These are phyloP conservation scores for Akebia trifoliata DNA, from an alignment of 164 flowering plant species.

Conservation along the genomic window DNA sequence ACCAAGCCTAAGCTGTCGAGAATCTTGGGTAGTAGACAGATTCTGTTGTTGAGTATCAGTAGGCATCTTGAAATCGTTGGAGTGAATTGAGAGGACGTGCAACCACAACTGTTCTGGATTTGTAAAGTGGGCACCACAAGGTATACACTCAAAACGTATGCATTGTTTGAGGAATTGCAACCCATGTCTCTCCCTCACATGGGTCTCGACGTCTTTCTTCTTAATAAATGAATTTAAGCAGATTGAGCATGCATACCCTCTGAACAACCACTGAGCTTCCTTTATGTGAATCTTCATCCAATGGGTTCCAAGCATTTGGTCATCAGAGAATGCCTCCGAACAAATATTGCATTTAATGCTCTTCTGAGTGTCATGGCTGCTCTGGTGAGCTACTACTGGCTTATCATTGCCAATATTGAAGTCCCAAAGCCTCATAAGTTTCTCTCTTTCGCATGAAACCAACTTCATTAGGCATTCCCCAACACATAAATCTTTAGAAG, in stretches of 20 bases:
- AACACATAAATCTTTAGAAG: conserved; percentile 56
- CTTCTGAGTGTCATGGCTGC: conserved; percentile 17
- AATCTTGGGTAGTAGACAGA: conserved; percentile 17
- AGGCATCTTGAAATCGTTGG: conserved; percentile 44
- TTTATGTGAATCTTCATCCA: conserved; percentile 82
- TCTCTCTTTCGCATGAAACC: conserved; percentile 69
- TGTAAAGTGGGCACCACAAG: conserved; percentile 75
- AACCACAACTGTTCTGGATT: conserved; percentile 69
- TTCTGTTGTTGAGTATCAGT: conserved; percentile 27
- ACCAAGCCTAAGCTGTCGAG: conserved; percentile 26
- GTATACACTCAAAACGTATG: conserved; percentile 79
- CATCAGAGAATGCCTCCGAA: conserved; percentile 52
- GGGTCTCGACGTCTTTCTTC: conserved; percentile 68
- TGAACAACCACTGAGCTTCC: conserved; percentile 82
- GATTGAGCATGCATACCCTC: conserved; percentile 93
- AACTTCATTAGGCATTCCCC: conserved; percentile 57
- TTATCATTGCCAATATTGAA: conserved; percentile 32
- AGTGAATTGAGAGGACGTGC: conserved; percentile 72
- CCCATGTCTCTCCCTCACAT: conserved; percentile 83
- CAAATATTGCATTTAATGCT: conserved; percentile 75
- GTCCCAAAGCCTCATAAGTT: conserved; percentile 70
- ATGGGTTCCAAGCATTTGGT: conserved; percentile 61
- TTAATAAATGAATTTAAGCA: conserved; percentile 90
- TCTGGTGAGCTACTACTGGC: conserved; percentile 17
- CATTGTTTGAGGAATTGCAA: conserved; percentile 62